These are phyloP conservation scores for Mycena chlorophos DNA, from an alignment of 768 basidiomycete genomes.

Conservation along the genomic window DNA sequence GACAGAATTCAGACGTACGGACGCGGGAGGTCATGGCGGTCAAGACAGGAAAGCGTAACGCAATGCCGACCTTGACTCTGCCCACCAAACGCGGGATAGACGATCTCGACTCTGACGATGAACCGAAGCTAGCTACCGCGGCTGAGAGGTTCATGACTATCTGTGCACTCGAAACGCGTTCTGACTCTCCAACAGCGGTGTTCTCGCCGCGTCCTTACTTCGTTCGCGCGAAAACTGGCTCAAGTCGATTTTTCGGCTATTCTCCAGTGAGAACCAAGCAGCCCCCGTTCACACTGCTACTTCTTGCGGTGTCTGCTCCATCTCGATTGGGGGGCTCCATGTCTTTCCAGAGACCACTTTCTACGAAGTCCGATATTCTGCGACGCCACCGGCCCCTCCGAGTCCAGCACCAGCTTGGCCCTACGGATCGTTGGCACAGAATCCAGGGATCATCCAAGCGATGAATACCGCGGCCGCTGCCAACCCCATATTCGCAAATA, in stretches of 20 bases:
- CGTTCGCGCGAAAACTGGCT: constrained; percentile 75
- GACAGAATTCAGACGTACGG: constrained; percentile 40
- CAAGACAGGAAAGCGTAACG: constrained; percentile 10
- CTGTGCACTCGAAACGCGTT: neutral
- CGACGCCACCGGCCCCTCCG: constrained; percentile 23
- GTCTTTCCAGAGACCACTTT: constrained; percentile 65
- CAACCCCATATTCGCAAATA: constrained; percentile 66
- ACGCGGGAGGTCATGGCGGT: constrained; percentile 52
- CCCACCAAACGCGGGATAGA: constrained; percentile 59
- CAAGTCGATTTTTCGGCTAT: constrained; percentile 65
- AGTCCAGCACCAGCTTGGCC: constrained; percentile 44
- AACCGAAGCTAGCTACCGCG: constrained; percentile 46
- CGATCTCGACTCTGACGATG: constrained; percentile 55
- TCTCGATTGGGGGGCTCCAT: constrained; percentile 79
- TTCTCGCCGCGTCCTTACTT: constrained; percentile 46
- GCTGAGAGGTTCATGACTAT: constrained; percentile 53
- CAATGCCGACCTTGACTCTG: constrained; percentile 36
- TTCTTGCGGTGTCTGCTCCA: constrained; percentile 63
- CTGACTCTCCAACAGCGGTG: constrained; percentile 29
- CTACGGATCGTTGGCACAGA: constrained; percentile 41
- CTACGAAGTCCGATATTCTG: constrained; percentile 72
- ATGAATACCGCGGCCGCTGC: constrained; percentile 66
- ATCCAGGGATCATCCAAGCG: constrained; percentile 56
- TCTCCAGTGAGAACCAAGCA: constrained; percentile 58
- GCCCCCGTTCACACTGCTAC: constrained; percentile 69